These are phyloP conservation scores for Hymenoscyphus fraxineus DNA, from an alignment of 2,329 filamentous ascomycete genomes.

Conservation along the genomic window DNA sequence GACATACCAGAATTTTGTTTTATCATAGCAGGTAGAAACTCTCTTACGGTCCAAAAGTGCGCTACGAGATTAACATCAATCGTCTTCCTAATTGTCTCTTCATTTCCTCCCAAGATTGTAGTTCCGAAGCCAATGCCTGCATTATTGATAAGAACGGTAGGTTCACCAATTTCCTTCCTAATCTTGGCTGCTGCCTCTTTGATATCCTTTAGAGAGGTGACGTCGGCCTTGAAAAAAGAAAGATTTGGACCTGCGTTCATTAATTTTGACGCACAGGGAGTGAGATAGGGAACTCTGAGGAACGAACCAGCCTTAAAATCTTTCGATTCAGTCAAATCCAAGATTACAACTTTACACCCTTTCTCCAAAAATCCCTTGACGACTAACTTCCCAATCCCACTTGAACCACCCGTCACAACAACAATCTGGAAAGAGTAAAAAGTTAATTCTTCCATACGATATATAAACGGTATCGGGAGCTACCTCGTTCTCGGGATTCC, in stretches of 20 bases:
- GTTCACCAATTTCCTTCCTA: slow-evolving; percentile 54
- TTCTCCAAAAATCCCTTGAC: slow-evolving; percentile 62
- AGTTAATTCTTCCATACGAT: too few species aligned
- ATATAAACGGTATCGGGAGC: too few species aligned
- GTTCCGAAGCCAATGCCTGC: slow-evolving; percentile 62
- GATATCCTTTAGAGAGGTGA: slow-evolving; percentile 56
- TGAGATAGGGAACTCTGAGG: slow-evolving; percentile 29
- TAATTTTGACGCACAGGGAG: neutral
- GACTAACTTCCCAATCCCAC: slow-evolving; percentile 66
- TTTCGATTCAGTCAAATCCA: slow-evolving; percentile 69
- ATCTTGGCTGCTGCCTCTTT: slow-evolving; percentile 49
- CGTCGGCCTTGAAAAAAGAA: slow-evolving; percentile 67
- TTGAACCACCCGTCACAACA: slow-evolving; percentile 69
- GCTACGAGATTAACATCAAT: slow-evolving; percentile 69
- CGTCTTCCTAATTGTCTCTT: slow-evolving; percentile 58
- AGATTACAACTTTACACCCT: slow-evolving; percentile 64
- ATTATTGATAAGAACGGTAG: slow-evolving; percentile 70
- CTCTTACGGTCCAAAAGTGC: slow-evolving; percentile 62
- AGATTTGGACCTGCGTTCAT: slow-evolving; percentile 42
- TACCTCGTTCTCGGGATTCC: slow-evolving; percentile 58
- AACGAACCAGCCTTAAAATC: slow-evolving; percentile 46
- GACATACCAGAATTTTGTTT: slow-evolving; percentile 49
- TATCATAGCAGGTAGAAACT: slow-evolving; percentile 66
- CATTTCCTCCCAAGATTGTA: slow-evolving; percentile 54
- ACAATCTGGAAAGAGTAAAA: slow-evolving; percentile 44